Base-by-base conservation (phyloP, 768 basidiomycete species). In the Sporobolomyces phaffii region DNA sequence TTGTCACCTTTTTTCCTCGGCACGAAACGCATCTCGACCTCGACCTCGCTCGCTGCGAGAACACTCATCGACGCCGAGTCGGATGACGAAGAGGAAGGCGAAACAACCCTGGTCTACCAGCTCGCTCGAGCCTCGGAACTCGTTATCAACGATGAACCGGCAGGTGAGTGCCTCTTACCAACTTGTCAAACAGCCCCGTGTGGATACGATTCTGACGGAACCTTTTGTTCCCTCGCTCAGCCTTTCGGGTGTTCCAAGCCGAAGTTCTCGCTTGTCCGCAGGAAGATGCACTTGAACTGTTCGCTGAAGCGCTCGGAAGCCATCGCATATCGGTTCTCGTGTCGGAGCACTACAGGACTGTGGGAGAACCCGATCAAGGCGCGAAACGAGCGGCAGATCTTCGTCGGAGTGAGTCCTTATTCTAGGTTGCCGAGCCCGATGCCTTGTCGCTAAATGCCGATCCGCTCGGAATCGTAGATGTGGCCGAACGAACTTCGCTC, bases 261-360 rank as follows among this genome's bases (percentile, higher is more conserved):
- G 64, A 73, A 33, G 43, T 75, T 28, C 60, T 68, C 26, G 56
- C 72, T 0, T 73, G 73, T 13, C 88, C 90, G 0, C 89, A 94
- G 77, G 93, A 98, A 76, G 91, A 94, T 72, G 81, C 90, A 11
- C 81, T 98, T 15, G 94, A 98, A 84, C 83, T 62, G 86, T 89
- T 98, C 74, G 97, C 96, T 73, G 76, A 80, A 0, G 78, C 80
- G 26, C 82, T 98, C 14, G 94, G 94, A 5, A 88, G 87, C 5
- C 83, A 81, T 36, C 82, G 84, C 6, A 81, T 98, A 29, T 88
- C 87, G 64, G 79, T 80, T 17, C 79, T 91, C 20, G 84, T 97
- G 45, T 83, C 83, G 66, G 90, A 93, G 73, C 87, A 89, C 36
- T 88, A 90, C 73, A 82, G 56, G 15, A 73, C 64, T 0, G 15